These are phyloP conservation scores for Jatropha curcas DNA, from an alignment of 345 rosid genomes.

Conservation along the genomic window DNA sequence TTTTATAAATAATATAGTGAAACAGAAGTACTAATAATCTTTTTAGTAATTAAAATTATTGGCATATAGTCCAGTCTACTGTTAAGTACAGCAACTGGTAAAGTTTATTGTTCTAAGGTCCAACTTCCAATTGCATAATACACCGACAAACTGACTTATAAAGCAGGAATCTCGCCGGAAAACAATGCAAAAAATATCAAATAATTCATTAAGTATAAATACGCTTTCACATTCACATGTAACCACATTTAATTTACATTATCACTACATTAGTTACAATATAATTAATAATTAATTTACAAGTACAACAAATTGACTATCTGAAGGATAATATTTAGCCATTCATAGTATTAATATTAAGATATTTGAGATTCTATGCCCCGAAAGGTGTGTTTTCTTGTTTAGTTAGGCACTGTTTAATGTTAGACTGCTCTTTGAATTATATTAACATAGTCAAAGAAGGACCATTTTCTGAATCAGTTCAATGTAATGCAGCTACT, in stretches of 20 bases:
- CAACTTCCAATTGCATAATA: not conserved
- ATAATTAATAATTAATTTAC: not conserved
- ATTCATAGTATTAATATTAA: too few relatives aligned
- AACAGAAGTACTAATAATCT: too few relatives aligned
- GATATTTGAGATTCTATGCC: not conserved
- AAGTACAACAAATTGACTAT: too few relatives aligned
- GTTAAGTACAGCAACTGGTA: too few relatives aligned
- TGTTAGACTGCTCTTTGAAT: not conserved
- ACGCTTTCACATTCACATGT: not conserved
- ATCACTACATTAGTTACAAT: not conserved
- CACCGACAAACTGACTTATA: slow-evolving; percentile 13
- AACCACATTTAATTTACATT: not conserved
- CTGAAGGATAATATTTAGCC: not conserved
- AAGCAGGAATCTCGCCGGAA: slow-evolving; percentile 17
- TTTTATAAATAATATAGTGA: too few relatives aligned
- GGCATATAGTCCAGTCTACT: too few relatives aligned
- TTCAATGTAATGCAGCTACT: not conserved
- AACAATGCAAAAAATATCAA: not conserved
- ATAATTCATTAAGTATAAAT: too few relatives aligned
- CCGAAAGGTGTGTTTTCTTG: not conserved
- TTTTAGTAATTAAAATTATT: too few relatives aligned
- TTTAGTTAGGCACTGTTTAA: not conserved
- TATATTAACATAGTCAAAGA: slow-evolving; percentile 10
- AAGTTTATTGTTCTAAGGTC: not conserved
- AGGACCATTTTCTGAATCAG: not conserved